Percentiles rank a stretch among this genome's conserved stretches.
Conservation (phyloP, 371 early-diverging fungal genomes). For the Mortierella sp. region DNA sequence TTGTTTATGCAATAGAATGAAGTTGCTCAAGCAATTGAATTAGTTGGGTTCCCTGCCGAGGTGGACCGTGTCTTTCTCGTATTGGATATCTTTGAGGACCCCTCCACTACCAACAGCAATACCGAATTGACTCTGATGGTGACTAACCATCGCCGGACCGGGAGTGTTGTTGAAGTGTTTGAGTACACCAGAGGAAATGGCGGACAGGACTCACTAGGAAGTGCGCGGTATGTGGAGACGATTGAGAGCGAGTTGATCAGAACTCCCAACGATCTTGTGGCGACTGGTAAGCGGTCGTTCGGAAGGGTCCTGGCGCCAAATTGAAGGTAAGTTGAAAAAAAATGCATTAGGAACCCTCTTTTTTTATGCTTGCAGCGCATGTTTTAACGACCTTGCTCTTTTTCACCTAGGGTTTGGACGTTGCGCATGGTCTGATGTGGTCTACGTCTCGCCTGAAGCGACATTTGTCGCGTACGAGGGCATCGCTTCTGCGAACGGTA, state of each 20-base stretch:
- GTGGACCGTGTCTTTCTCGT: constrained; percentile 59
- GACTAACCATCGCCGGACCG: constrained; percentile 61
- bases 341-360: background rate
- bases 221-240: constrained; percentile 51
- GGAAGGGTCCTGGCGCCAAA: constrained; percentile 26
- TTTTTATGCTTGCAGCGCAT: background rate
- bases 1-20: background rate
- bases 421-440: constrained; percentile 59
- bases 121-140: constrained; percentile 17
- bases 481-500: constrained; percentile 59
- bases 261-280: constrained; percentile 65
- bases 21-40: background rate
- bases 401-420: constrained; percentile 17
- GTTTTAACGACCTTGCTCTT: background rate
- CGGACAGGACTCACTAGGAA: constrained; percentile 25
- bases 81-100: constrained; percentile 62
- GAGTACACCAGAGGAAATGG: constrained; percentile 49
- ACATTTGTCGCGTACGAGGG: constrained; percentile 34
- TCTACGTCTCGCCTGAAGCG: constrained; percentile 42
- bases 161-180: constrained; percentile 63
- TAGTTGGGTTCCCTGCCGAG: constrained; percentile 29
- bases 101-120: constrained; percentile 7
- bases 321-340: constrained; percentile 40
- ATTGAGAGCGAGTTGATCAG: constrained; percentile 59
- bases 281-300: constrained; percentile 60